Base-by-base conservation (phyloP, 176 grass and related monocot species). In the Puccinellia tenuiflora region DNA sequence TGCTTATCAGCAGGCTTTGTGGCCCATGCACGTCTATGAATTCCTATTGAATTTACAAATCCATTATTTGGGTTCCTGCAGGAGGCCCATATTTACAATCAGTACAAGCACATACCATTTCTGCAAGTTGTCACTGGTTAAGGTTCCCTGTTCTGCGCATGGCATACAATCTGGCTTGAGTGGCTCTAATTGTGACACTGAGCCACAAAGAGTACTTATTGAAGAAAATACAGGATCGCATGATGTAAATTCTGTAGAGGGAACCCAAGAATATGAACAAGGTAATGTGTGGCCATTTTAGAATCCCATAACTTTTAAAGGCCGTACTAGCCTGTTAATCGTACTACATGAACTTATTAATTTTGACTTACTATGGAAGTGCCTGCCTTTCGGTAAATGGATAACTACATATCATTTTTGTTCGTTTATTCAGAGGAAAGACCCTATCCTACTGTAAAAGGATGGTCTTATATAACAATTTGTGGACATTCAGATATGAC, bases 101-200 rank as follows among this genome's bases (percentile, higher is more conserved):
- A 92, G 56, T 66, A 95, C 92, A 79, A 93, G 90, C 47, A 84
- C 86, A 39, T 95, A 95, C 62, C 95, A 98, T 81, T 98, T 98
- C 85, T 95, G 92, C 85, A 98, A 98, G 85, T 86, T 98, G 86
- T 95, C 95, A 50, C 84, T 95, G 33, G 90, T 94, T 84, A 95
- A 93, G 64, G 42, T 85, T 64, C 68, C 90, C 71, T 82, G 21
- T 40, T 45, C 8, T 38, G 39, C 70, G 57, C 82, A 81, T 55
- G 17, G 12, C 15, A 15, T 9, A 31, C 71, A 78, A 67, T 74
- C 55, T 54, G 83, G 57, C 55, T 81, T 43, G 47, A 78, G 16
- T 64, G 17, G 72, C 48, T 84, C 65, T 38, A 84, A 84, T 52
- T 43, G n/a, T 71, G 59, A 75, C 35, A 28, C 40, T 70, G 83